phyloP scores from a whole-genome alignment of 2,329 filamentous ascomycete species.

The Fusarium sp. region DNA sequence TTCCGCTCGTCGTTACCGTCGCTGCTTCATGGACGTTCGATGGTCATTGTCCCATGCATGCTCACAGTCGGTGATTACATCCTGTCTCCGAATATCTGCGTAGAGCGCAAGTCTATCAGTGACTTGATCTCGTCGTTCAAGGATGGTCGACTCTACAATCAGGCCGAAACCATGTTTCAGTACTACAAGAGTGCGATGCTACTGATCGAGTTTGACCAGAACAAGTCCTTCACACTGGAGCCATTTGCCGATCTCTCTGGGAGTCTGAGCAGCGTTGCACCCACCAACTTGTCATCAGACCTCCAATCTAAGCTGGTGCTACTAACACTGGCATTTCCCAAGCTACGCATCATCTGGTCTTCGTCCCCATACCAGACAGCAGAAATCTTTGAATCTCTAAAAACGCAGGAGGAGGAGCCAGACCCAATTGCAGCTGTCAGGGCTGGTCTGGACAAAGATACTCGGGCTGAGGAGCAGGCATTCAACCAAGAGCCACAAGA shows the following conservation, averaged over 20 bases:
- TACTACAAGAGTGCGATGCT: conserved; percentile 93
- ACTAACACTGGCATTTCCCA: conserved; percentile 91
- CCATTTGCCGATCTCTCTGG: conserved; percentile 78
- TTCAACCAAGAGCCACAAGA: conserved; percentile 92
- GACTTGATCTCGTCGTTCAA: conserved; percentile 94
- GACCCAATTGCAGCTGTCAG: conserved; percentile 90
- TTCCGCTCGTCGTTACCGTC: conserved; percentile 95
- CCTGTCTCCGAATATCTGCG: conserved; percentile 88
- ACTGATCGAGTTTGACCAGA: conserved; percentile 97
- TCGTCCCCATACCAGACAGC: conserved; percentile 95
- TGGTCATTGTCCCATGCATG: conserved; percentile 93
- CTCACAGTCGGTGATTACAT: conserved; percentile 98
- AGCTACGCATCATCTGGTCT: conserved; percentile 93
- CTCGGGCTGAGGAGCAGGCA: conserved; percentile 74
- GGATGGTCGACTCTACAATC: conserved; percentile 91
- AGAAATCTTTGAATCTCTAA: conserved; percentile 95
- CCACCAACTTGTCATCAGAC: conserved; percentile 74
- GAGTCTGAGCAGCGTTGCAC: conserved; percentile 74
- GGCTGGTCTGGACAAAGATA: conserved; percentile 75
- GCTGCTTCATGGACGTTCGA: conserved; percentile 88
- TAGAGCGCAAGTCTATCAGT: conserved; percentile 93
- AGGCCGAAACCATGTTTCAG: conserved; percentile 94
- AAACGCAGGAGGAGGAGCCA: conserved; percentile 90
- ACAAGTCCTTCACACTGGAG: conserved; percentile 96
- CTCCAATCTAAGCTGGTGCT: conserved; percentile 93